These are phyloP conservation scores for Fistulifera pelliculosa DNA, from an alignment of 108 stramenopile species.

Conservation along the genomic window DNA sequence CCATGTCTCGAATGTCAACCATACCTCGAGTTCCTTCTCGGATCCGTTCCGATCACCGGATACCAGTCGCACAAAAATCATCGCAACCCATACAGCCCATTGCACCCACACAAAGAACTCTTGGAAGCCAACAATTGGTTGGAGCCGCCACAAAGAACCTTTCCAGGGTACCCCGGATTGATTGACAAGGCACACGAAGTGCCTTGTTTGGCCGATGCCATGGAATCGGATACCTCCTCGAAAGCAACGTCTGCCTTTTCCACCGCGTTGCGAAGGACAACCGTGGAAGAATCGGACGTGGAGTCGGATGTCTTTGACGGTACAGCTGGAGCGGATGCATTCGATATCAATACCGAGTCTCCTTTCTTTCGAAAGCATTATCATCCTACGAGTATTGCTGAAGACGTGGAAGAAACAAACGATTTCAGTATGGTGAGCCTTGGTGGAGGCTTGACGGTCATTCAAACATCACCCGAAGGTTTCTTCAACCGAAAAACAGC, in stretches of 20 bases:
- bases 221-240: conserved; percentile 52
- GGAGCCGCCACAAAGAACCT: conserved; percentile 18
- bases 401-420: conserved; percentile 12
- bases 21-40: too few relatives aligned
- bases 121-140: conserved; percentile 31
- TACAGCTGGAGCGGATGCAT: background rate
- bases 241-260: conserved; percentile 15
- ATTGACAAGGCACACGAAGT: conserved; percentile 73
- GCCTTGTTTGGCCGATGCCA: conserved; percentile 76
- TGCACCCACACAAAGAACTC: conserved; percentile 29
- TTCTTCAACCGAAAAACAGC: conserved; percentile 31
- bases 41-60: too few relatives aligned
- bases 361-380: background rate
- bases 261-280: conserved; percentile 8
- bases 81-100: background rate
- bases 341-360: background rate
- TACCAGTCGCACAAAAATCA: conserved; percentile 7
- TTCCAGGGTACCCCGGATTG: conserved; percentile 35
- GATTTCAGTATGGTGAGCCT: conserved; percentile 24
- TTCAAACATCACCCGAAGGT: conserved; percentile 39
- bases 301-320: conserved; percentile 65
- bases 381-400: conserved; percentile 11
- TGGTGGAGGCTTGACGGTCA: conserved; percentile 39
- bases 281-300: conserved; percentile 33
- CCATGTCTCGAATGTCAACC: too few relatives aligned